phyloP scores from a whole-genome alignment of 2,329 filamentous ascomycete species.

The Xylaria arbuscula region DNA sequence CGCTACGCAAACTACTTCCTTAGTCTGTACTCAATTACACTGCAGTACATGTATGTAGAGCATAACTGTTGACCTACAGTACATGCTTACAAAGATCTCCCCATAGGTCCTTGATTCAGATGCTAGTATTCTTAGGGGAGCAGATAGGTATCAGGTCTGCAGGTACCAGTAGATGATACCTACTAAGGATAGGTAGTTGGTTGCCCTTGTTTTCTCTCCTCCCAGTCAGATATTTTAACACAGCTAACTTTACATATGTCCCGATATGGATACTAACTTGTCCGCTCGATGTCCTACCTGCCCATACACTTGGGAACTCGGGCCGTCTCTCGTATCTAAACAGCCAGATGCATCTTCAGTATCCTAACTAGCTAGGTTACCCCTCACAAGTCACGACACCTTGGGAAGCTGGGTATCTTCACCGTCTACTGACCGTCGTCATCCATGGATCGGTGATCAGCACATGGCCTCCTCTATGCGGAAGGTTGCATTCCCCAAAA shows the following conservation, averaged over 20 bases:
- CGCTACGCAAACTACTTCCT: too few relatives aligned
- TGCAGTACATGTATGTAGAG: too few relatives aligned
- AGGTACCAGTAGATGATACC: too few relatives aligned
- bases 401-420: constrained; percentile 18
- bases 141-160: too few relatives aligned
- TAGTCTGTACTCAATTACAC: too few relatives aligned
- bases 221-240: not conserved
- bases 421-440: constrained; percentile 25
- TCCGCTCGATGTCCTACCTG: not conserved
- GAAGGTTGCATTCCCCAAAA: constrained; percentile 37
- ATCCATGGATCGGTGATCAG: constrained; percentile 28
- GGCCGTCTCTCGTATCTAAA: not conserved
- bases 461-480: constrained; percentile 32
- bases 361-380: constrained; percentile 16
- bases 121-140: too few relatives aligned
- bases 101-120: too few relatives aligned
- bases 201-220: not conserved
- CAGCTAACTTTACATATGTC: not conserved
- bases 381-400: constrained; percentile 31
- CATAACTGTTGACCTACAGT: too few relatives aligned
- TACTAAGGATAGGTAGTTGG: too few relatives aligned
- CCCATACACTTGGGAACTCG: not conserved
- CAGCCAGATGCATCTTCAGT: constrained; percentile 1
- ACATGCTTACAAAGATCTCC: too few relatives aligned
- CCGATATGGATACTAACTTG: not conserved